A percentile compares a stretch with the other conserved stretches of the same genome.
Conservation (phyloP, 2,329 filamentous ascomycete species). For the Neophaeococcomyces mojaviensis region DNA sequence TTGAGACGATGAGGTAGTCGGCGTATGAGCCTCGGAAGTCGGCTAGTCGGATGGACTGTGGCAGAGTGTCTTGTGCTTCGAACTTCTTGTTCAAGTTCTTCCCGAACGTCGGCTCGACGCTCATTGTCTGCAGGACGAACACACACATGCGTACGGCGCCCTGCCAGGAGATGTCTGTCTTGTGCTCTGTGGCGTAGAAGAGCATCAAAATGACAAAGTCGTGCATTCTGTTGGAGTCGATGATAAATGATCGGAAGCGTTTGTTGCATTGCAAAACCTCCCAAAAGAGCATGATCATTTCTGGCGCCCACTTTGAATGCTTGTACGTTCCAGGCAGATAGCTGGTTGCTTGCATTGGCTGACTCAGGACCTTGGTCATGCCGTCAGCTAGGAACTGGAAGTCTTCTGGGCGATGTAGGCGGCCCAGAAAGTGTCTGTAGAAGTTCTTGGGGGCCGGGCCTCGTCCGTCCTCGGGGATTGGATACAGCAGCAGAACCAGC, state of each 20-base stretch:
- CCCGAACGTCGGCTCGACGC: constrained; percentile 85
- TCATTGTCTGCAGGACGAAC: constrained; percentile 92
- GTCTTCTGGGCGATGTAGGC: constrained; percentile 85
- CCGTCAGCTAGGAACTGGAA: constrained; percentile 96
- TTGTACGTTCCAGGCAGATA: constrained; percentile 81
- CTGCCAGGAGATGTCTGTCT: constrained; percentile 76
- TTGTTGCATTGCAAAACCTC: constrained; percentile 97
- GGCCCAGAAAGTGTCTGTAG: constrained; percentile 84
- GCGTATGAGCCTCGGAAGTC: constrained; percentile 86
- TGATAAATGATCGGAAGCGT: constrained; percentile 90
- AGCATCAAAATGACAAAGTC: constrained; percentile 86
- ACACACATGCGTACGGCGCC: constrained; percentile 93
- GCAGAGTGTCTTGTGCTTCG: constrained; percentile 79
- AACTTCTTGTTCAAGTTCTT: constrained; percentile 84
- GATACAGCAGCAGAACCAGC: constrained; percentile 77
- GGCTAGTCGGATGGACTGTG: constrained; percentile 68
- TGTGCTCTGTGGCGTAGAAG: constrained; percentile 88
- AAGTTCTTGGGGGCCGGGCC: constrained; percentile 71
- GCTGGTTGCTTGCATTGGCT: constrained; percentile 66
- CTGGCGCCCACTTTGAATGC: constrained; percentile 77
- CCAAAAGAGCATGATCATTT: constrained; percentile 97
- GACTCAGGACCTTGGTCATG: constrained; percentile 85
- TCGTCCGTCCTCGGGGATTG: constrained; percentile 68
- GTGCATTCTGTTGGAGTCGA: constrained; percentile 86
- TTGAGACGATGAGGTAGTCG: constrained; percentile 90